A percentile compares a stretch with the other conserved stretches of the same genome.
Evolutionary conservation across 805 yeast species (phyloP).

Genomic region (Saccharomycopsis guyanensis): DNA sequence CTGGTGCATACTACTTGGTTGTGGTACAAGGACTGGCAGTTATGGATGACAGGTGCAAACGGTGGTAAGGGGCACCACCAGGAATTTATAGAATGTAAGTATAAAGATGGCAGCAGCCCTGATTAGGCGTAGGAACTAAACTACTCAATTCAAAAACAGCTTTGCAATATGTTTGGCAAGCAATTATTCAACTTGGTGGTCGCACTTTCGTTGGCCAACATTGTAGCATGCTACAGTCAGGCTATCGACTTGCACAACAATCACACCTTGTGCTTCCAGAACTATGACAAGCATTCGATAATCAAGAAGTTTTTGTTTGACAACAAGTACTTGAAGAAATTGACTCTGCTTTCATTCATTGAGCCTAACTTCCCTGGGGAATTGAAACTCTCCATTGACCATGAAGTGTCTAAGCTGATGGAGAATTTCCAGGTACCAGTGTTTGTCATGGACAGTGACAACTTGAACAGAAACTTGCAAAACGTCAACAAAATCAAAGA

Average conservation of each 20-base stretch:
- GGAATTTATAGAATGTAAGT: no score
- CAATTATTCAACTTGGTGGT: no score
- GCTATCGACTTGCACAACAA: slow-evolving; percentile 3
- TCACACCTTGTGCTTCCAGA: slow-evolving; percentile 13
- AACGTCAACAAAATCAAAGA: neutral
- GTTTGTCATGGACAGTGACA: slow-evolving; percentile 1
- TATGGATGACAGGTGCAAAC: no score
- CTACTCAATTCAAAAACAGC: no score
- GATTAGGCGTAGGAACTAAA: no score
- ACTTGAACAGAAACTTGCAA: neutral
- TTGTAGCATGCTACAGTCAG: slow-evolving; percentile 9
- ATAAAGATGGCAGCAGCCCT: no score
- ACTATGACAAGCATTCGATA: slow-evolving; percentile 9
- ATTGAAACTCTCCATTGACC: neutral
- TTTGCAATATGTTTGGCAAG: no score
- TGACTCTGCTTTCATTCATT: slow-evolving; percentile 6
- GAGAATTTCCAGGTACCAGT: slow-evolving; percentile 13
- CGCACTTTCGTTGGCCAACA: neutral
- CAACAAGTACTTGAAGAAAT: slow-evolving; percentile 4
- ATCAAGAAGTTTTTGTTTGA: slow-evolving; percentile 8
- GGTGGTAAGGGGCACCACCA: no score
- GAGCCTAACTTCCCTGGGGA: neutral
- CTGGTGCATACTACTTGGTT: no score
- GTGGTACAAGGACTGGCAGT: no score
- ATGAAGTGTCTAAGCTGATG: neutral